phyloP scores from a whole-genome alignment of 2,329 filamentous ascomycete species.

The Fusarium devonianum region DNA sequence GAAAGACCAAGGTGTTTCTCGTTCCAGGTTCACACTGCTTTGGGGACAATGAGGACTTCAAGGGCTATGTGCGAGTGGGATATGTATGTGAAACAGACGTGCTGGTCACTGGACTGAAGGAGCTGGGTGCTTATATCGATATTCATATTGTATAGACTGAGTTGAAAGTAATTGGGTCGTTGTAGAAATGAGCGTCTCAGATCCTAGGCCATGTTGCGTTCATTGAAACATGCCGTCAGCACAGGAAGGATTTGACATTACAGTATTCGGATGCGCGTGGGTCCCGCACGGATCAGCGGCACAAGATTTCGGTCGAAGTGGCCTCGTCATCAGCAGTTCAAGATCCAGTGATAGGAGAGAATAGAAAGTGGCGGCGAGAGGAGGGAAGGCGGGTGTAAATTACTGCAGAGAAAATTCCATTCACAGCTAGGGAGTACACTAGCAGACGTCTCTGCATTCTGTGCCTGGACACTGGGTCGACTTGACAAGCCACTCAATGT shows the following conservation, averaged over 20 bases:
- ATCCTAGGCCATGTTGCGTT: no score
- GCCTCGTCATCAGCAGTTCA: slow-evolving; percentile 39
- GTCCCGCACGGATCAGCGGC: slow-evolving; percentile 30
- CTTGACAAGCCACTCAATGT: slow-evolving; percentile 28
- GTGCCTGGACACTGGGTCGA: slow-evolving; percentile 22
- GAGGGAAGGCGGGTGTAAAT: slow-evolving; percentile 25
- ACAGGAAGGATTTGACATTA: slow-evolving; percentile 13
- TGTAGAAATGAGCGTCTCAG: neutral
- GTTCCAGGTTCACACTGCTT: slow-evolving; percentile 78
- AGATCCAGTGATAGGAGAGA: no score
- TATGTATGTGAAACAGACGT: slow-evolving; percentile 76
- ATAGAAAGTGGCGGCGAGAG: slow-evolving; percentile 32
- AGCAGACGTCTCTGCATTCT: slow-evolving; percentile 7
- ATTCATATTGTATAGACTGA: slow-evolving; percentile 11
- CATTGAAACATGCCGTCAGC: slow-evolving; percentile 7
- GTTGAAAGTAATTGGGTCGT: neutral
- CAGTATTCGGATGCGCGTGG: slow-evolving; percentile 6
- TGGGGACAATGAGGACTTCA: slow-evolving; percentile 69
- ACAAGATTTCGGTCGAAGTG: slow-evolving; percentile 32
- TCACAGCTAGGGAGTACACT: slow-evolving; percentile 13
- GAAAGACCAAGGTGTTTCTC: slow-evolving; percentile 75
- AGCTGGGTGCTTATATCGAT: slow-evolving; percentile 51
- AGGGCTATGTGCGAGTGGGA: slow-evolving; percentile 79
- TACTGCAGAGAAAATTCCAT: slow-evolving; percentile 20
- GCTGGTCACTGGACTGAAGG: slow-evolving; percentile 69